phyloP scores from a whole-genome alignment of 495 filamentous ascomycete genomes.

The Xylaria curta region DNA sequence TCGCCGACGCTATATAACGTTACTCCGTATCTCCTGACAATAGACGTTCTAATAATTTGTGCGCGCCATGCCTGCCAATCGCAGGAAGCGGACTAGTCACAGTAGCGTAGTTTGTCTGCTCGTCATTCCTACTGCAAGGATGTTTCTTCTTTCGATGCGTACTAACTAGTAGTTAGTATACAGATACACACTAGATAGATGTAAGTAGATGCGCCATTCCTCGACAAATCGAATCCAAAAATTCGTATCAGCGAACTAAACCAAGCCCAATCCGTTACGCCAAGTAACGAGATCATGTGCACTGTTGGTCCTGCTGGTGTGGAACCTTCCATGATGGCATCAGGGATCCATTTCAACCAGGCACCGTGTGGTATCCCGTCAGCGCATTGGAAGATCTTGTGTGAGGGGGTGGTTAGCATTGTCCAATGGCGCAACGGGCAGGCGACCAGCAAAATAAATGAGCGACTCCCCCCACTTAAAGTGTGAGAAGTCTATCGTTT shows the following conservation, averaged over 20 bases:
- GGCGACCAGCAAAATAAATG: too few relatives aligned
- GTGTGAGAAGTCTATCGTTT: too few relatives aligned
- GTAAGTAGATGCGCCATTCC: background rate
- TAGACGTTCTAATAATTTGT: background rate
- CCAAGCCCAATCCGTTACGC: constrained; percentile 6
- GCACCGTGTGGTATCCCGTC: background rate
- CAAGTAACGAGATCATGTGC: constrained; percentile 7
- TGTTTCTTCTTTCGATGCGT: background rate
- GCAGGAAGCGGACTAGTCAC: background rate
- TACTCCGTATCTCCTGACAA: background rate
- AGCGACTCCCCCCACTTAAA: too few relatives aligned
- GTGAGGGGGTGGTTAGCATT: background rate
- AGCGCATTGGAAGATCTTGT: background rate
- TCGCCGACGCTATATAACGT: background rate
- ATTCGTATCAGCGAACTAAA: constrained; percentile 5
- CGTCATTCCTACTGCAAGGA: background rate
- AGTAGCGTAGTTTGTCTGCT: background rate
- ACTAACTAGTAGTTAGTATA: background rate
- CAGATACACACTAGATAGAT: background rate
- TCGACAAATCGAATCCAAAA: background rate
- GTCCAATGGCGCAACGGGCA: background rate
- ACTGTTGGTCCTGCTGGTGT: background rate
- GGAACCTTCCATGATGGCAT: background rate
- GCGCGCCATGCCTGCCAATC: background rate
- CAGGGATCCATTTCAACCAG: background rate